Evolutionary conservation across 1,139 yeast species (phyloP).

Genomic region (Blastobotrys petasosporus): DNA sequence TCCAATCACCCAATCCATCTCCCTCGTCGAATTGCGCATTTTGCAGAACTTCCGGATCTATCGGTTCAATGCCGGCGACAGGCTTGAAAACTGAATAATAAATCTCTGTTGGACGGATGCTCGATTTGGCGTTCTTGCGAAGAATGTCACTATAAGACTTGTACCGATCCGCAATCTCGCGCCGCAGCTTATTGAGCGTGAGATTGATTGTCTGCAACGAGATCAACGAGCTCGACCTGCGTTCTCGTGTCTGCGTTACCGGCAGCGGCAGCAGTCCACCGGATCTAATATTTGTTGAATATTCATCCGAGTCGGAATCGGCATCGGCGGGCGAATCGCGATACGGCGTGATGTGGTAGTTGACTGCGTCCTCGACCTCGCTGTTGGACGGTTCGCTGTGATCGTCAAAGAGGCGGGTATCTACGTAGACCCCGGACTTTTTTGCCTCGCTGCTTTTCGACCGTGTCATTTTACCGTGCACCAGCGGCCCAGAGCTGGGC

Average conservation of each 20-base stretch:
- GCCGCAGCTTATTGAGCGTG: constrained; percentile 7
- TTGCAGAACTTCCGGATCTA: constrained; percentile 5
- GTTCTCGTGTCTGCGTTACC: constrained; percentile 2
- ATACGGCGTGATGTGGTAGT: neutral
- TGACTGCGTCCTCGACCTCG: constrained; percentile 5
- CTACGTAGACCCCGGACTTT: too few species aligned
- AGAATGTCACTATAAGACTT: constrained; percentile 6
- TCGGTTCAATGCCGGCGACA: constrained; percentile 14
- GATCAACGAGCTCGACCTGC: constrained; percentile 12
- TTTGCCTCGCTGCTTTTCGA: too few species aligned
- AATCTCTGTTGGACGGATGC: constrained; percentile 25
- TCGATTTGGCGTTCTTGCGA: neutral
- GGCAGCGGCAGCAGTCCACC: too few species aligned
- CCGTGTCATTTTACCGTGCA: too few species aligned
- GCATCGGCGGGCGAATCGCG: too few species aligned
- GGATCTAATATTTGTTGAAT: too few species aligned
- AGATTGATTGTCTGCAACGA: constrained; percentile 11
- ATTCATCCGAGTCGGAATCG: too few species aligned
- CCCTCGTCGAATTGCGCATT: neutral
- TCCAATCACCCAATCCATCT: neutral
- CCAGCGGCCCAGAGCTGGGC: too few species aligned
- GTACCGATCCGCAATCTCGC: constrained; percentile 10
- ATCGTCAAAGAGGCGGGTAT: too few species aligned
- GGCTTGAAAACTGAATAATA: constrained; percentile 48
- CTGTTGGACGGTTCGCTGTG: neutral